Base-by-base conservation (phyloP, 768 basidiomycete species). In the Boletus reticuloceps region DNA sequence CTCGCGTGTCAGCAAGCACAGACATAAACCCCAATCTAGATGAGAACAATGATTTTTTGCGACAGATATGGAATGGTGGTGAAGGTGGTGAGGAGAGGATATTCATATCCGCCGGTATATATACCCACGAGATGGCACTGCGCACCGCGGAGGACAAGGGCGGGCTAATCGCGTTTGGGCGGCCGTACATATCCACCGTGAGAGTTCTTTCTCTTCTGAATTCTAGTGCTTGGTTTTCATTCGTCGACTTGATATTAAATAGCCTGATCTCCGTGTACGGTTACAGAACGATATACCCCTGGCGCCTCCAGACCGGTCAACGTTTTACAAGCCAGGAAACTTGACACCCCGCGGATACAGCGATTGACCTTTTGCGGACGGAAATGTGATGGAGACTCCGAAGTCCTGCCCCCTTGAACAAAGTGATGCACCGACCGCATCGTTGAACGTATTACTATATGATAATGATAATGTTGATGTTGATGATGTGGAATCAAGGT, bases 281-380 rank as follows among this genome's bases (percentile, higher is more conserved):
- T 20, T 20, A 20, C 20, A 20, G 20, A 20, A 20, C 20, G 20
- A 20, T 20, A 20, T 20, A 20, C 20, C 20, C 20, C 20, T 20
- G 20, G 2, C 20, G 20, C 20, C 51, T 5, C 59, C 59, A 32
- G 61, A 68, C 40, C 58, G 62, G 17, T 17, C 56, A 10, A 68
- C 54, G 2, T 20, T 20, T 20, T 20, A 20, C 20, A 1, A 20
- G 20, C 20, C 20, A 20, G 20, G 20, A 14, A 58, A 68, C 47
- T 32, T 59, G 32, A 59, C 52, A 17, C 58, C 64, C 0, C 31
- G 20, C 16, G 71, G 70, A 31, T 73, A 73, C 58, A 70, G 58
- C 4, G 71, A 72, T 51, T 66, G 64, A 37, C 56, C 62, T 3
- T 68, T 68, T 44, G 69, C 60, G 16, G 55, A 59, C 7, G 47